Base-by-base conservation (phyloP, 257 asterid genomes). In the Lycium barbarum region DNA sequence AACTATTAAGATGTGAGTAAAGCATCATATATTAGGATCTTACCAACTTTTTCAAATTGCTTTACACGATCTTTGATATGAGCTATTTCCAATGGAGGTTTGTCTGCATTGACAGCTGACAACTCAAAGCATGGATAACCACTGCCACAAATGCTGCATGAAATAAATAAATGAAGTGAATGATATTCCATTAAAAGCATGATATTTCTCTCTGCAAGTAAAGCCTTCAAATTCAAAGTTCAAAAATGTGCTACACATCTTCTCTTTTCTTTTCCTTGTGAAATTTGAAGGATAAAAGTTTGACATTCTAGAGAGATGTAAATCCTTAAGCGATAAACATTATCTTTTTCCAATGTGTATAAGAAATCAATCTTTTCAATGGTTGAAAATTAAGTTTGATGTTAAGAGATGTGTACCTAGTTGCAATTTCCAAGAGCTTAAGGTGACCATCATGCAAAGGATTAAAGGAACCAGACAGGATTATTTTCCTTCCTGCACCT, bases 121-220 rank as follows among this genome's bases (percentile, higher is more conserved):
- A 96, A 85, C 89, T 95, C 99, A 88, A 93, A 96, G 97, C 98
- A 96, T 54, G 97, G 98, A 86, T 91, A 95, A 87, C 98, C 98
- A 87, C 89, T 98, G 84, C 97, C 97, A 54, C 90, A 92, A 83
- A 95, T 92, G 91, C 99, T 96, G 97, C 96, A 91, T 38, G 74
- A 79, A 53, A 84, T 76, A 85, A 83, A 66, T 45, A 70, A 11
- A 80, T 80, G 54, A 83, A 65, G 36, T 20, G 43, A 82, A 47
- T 36, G 6, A 71, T 65, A 22, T 53, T 63, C 43, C 57, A 45
- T 0, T 15, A 36, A 58, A 36, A 80, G 15, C 57, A 80, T 80
- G 15, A 80, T 51, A 61, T 67, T n/a, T 81, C 53, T 68, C 51
- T 68, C 12, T 36, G 51, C 51, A 68, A 15, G 22, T 68, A 35